Conservation (phyloP, 305 asterid species). For the Plantago coronopus region DNA sequence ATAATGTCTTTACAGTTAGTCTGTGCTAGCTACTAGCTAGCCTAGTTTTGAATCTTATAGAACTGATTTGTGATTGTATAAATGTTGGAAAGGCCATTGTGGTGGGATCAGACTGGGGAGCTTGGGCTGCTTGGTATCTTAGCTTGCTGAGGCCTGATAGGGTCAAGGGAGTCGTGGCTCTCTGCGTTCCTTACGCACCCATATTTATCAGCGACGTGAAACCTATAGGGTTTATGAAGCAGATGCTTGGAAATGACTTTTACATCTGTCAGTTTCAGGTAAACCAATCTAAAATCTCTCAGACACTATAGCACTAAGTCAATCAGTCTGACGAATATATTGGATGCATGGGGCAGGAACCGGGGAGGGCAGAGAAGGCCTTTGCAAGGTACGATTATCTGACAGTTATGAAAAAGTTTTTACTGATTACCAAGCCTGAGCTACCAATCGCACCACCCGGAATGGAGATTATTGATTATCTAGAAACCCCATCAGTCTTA, state of each 20-base stretch:
- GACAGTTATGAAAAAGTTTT: constrained; percentile 41
- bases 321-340: not conserved
- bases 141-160: constrained; percentile 44
- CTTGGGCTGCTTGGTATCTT: constrained; percentile 44
- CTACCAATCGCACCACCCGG: constrained; percentile 36
- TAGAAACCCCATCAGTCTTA: constrained; percentile 34
- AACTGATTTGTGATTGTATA: no score
- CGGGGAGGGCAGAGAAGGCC: constrained; percentile 49
- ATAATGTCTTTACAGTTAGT: no score
- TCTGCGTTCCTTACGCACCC: constrained; percentile 37
- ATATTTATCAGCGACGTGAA: constrained; percentile 23
- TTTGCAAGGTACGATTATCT: constrained; percentile 40
- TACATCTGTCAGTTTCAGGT: constrained; percentile 49
- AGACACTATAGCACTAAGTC: not conserved
- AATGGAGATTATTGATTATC: constrained; percentile 39
- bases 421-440: constrained; percentile 33
- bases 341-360: constrained; percentile 26
- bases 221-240: constrained; percentile 27
- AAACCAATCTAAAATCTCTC: not conserved
- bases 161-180: constrained; percentile 37
- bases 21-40: not conserved
- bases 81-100: constrained; percentile 32
- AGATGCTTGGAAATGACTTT: constrained; percentile 35
- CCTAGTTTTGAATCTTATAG: not conserved
- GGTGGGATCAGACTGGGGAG: constrained; percentile 51